A percentile compares a stretch with the other conserved stretches of the same genome.
Evolutionary conservation across 208 protist species (phyloP).

Genomic region (Leishmania tarentolae): DNA sequence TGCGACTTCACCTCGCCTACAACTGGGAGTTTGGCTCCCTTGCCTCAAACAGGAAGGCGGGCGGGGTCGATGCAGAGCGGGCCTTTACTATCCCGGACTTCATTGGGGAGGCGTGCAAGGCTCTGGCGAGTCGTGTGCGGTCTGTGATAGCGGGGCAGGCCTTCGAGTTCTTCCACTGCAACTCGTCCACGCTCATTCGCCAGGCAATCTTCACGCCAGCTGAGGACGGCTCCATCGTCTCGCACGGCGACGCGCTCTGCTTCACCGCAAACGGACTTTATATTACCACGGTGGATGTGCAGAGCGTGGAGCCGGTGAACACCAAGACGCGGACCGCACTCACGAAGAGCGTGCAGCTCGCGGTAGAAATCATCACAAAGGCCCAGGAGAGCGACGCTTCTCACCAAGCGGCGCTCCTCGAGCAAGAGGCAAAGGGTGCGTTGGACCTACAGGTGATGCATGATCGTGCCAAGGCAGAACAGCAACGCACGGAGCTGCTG

Average conservation of each 20-base stretch:
- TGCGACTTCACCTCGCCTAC: slow-evolving; percentile 94
- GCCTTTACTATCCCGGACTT: slow-evolving; percentile 96
- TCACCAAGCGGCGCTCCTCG: slow-evolving; percentile 73
- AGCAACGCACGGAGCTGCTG: slow-evolving; percentile 61
- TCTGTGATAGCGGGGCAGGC: slow-evolving; percentile 84
- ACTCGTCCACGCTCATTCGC: slow-evolving; percentile 93
- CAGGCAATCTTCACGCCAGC: slow-evolving; percentile 86
- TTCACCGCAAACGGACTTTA: slow-evolving; percentile 91
- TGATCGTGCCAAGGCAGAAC: slow-evolving; percentile 65
- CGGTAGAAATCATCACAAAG: slow-evolving; percentile 92
- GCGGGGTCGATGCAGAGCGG: slow-evolving; percentile 23
- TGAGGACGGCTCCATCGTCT: slow-evolving; percentile 37
- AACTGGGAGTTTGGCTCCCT: slow-evolving; percentile 95
- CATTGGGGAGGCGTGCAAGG: slow-evolving; percentile 95
- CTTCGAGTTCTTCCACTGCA: slow-evolving; percentile 97
- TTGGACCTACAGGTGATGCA: slow-evolving; percentile 79
- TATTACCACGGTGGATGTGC: slow-evolving; percentile 95
- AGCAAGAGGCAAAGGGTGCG: slow-evolving; percentile 74
- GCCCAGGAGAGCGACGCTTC: slow-evolving; percentile 87
- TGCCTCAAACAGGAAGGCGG: slow-evolving; percentile 1
- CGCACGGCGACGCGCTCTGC: slow-evolving; percentile 49
- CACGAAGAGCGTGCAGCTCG: slow-evolving; percentile 90
- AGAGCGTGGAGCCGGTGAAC: slow-evolving; percentile 94
- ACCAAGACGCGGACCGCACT: slow-evolving; percentile 82
- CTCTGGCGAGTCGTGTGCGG: slow-evolving; percentile 93